Conservation (phyloP, 129 eudicot genomes). For the Saposhnikovia divaricata region DNA sequence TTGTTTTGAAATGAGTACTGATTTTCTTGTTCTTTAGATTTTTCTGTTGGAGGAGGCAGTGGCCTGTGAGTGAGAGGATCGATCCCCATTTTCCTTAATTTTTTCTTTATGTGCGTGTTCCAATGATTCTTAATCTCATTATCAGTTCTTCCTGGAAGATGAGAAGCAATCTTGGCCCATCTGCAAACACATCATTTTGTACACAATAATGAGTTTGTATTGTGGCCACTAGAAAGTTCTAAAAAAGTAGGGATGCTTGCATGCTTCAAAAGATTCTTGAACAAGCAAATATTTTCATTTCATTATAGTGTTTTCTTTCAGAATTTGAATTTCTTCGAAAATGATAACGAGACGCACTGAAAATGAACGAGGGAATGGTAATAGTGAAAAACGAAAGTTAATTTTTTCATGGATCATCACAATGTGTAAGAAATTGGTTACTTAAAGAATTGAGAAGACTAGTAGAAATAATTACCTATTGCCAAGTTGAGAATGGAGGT, state of each 20-base stretch:
- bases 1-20: background rate
- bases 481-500: slow-evolving; percentile 87
- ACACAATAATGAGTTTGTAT: background rate
- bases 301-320: background rate
- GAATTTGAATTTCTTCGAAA: background rate
- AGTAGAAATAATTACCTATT: slow-evolving; percentile 36
- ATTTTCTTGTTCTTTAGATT: slow-evolving; percentile 2
- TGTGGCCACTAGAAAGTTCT: background rate
- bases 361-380: background rate
- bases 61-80: slow-evolving; percentile 85
- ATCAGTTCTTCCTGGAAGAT: slow-evolving; percentile 84
- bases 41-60: slow-evolving; percentile 20
- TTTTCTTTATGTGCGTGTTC: slow-evolving; percentile 87
- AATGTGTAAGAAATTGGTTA: background rate
- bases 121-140: slow-evolving; percentile 89
- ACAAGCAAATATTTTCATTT: background rate
- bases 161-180: slow-evolving; percentile 91
- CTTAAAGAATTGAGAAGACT: background rate
- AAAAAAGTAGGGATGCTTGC: background rate
- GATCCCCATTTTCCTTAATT: slow-evolving; percentile 76
- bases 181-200: slow-evolving; percentile 21
- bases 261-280: background rate
- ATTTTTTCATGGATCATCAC: background rate
- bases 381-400: background rate
- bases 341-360: background rate